phyloP scores from a whole-genome alignment of 1,284 basidiomycete genomes.

The Takashimella koratensis region DNA sequence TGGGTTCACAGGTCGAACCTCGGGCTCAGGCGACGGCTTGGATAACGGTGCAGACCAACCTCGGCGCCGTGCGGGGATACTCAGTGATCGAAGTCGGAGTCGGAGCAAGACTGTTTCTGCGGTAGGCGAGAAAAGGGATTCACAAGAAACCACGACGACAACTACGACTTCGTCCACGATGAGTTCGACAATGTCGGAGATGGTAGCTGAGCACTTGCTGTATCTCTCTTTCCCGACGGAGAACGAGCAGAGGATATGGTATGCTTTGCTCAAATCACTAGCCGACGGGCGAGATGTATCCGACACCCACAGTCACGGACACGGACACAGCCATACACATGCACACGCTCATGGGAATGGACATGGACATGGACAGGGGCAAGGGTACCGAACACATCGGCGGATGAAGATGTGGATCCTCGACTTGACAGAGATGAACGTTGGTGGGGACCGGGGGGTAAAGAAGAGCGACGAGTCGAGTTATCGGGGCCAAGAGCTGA shows the following conservation, averaged over 20 bases:
- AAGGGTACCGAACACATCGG: constrained; percentile 11
- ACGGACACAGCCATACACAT: no score
- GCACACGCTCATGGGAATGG: no score
- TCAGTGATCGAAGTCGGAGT: not conserved
- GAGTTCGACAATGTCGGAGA: not conserved
- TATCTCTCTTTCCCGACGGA: constrained; percentile 10
- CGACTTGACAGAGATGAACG: constrained; percentile 22
- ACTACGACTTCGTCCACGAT: not conserved
- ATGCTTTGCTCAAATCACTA: constrained; percentile 11
- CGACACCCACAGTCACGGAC: not conserved
- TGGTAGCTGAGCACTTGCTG: not conserved
- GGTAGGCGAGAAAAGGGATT: not conserved
- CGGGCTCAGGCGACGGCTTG: not conserved
- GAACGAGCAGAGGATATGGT: constrained; percentile 18
- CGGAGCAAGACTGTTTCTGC: constrained; percentile 12
- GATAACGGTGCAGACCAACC: not conserved
- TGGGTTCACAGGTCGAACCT: no score
- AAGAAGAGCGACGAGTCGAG: constrained; percentile 1
- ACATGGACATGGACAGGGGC: constrained; percentile 2
- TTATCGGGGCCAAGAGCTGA: constrained; percentile 5
- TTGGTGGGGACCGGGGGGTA: not conserved
- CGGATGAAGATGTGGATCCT: constrained; percentile 22
- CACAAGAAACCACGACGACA: not conserved
- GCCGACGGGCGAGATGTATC: constrained; percentile 1
- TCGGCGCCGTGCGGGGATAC: not conserved